Percentiles rank a stretch among this genome's conserved stretches.
These are phyloP conservation scores for Exophiala sp. DNA, from an alignment of 2,329 filamentous ascomycete species.

Conservation along the genomic window DNA sequence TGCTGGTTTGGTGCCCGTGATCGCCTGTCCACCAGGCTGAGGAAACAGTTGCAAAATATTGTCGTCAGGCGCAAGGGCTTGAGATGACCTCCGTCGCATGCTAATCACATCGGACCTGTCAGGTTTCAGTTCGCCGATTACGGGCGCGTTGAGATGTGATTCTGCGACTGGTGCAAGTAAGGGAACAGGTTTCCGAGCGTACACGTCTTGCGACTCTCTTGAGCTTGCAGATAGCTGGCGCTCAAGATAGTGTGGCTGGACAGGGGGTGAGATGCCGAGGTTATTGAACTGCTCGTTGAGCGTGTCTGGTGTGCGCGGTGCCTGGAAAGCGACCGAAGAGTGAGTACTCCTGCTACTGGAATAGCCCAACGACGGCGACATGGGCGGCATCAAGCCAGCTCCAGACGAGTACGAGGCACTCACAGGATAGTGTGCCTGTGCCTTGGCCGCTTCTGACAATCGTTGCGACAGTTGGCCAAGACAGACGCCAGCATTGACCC, in stretches of 20 bases:
- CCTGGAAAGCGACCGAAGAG: slow-evolving; percentile 16
- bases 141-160: slow-evolving; percentile 1
- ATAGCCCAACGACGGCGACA: slow-evolving; percentile 21
- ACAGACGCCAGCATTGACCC: slow-evolving; percentile 35
- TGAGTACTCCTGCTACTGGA: slow-evolving; percentile 25
- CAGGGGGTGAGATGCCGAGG: slow-evolving; percentile 6
- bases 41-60: slow-evolving; percentile 24
- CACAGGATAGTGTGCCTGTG: slow-evolving; percentile 17
- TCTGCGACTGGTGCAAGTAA: background rate
- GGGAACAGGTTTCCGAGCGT: slow-evolving; percentile 2
- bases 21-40: slow-evolving; percentile 9
- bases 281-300: slow-evolving; percentile 15
- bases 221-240: slow-evolving; percentile 14
- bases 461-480: slow-evolving; percentile 37
- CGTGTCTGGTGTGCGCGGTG: slow-evolving; percentile 12
- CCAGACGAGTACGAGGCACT: slow-evolving; percentile 5
- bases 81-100: slow-evolving; percentile 23
- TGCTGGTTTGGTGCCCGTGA: background rate
- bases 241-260: slow-evolving; percentile 2
- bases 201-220: slow-evolving; percentile 8
- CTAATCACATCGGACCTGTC: slow-evolving; percentile 17
- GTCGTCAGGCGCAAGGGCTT: slow-evolving; percentile 23
- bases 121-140: slow-evolving; percentile 3
- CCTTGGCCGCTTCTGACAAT: slow-evolving; percentile 24
- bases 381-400: slow-evolving; percentile 11